Evolutionary conservation across 345 rosid species (phyloP), one percentile per base, ranked within the genome.

Genomic region (Gossypium raimondii): DNA sequence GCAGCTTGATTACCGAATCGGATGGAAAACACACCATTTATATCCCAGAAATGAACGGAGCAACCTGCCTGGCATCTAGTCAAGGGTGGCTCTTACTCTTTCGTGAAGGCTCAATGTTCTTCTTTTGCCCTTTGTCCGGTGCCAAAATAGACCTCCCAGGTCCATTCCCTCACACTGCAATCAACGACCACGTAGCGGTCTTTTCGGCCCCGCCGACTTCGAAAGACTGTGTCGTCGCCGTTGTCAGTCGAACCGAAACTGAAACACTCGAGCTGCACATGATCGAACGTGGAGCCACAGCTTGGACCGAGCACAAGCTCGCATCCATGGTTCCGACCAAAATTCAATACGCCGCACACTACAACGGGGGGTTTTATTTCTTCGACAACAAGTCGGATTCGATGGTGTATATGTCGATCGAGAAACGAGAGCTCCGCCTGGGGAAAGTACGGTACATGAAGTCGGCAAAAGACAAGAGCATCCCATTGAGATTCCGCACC

Each of bases 61-160:
- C 82, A 27, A 66, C 81, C 2, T 82, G 81, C 75, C 27, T 82
- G 48, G 77, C 79, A 14, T 82, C 82, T 48, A 66, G 47, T 16
- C 41, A 60, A 0, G 79, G 82, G 2, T 79, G 82, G 82, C 77
- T 82, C 53, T 77, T 82, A 29, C 7, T 79, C 0, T 17, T 52
- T 55, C 1, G 17, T 2, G 43, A 73, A 66, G 74, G 22, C 57
- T 55, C 75, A 1, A 8, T 79, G 47, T 82, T 44, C 75, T 77
- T 82, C 75, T 82, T 79, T 24, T 82, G 73, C 76, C 85, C 82
- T 12, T 74, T 79, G 11, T 79, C 81, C 0, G 60, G 69, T 10
- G 73, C 79, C 0, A 79, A n/a, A 66, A 77, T 79, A 3, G 73
- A 74, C 25, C 77, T 82, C 72, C 81, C 82, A 0, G 29, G 9